phyloP scores from a whole-genome alignment of 257 asterid genomes.

The Solanum dulcamara region DNA sequence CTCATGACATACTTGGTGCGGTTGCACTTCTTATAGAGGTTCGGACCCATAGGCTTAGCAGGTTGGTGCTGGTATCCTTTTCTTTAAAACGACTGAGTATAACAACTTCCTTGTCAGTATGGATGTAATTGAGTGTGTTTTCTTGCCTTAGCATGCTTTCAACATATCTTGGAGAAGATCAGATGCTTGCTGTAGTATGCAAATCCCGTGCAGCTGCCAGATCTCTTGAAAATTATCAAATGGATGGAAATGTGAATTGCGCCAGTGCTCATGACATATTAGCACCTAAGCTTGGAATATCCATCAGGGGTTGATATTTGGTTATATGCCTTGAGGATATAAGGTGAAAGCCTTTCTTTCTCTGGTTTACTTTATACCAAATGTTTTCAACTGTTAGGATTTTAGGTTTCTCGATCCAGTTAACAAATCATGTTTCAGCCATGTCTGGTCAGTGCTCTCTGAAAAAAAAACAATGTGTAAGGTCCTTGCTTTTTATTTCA shows the following conservation, averaged over 20 bases:
- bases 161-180: slow-evolving; percentile 47
- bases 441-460: not conserved
- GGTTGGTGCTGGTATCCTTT: slow-evolving; percentile 16
- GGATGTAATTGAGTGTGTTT: not conserved
- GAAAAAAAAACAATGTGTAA: not conserved
- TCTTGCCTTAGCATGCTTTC: slow-evolving; percentile 36
- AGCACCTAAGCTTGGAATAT: slow-evolving; percentile 19
- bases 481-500: not conserved
- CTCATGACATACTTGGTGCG: slow-evolving; percentile 32
- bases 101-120: not conserved
- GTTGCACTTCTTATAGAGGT: slow-evolving; percentile 58
- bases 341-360: slow-evolving; percentile 23
- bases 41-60: slow-evolving; percentile 39
- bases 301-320: slow-evolving; percentile 16
- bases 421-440: no score
- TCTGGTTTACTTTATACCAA: not conserved
- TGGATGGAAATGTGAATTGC: not conserved
- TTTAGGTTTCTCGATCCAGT: no score
- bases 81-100: not conserved
- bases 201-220: slow-evolving; percentile 23
- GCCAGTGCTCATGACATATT: slow-evolving; percentile 9
- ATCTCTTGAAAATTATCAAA: slow-evolving; percentile 15
- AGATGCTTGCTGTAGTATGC: slow-evolving; percentile 64
- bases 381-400: no score
- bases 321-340: slow-evolving; percentile 41